phyloP scores from a whole-genome alignment of 2,329 filamentous ascomycete genomes.

The Microsporum audouinii region DNA sequence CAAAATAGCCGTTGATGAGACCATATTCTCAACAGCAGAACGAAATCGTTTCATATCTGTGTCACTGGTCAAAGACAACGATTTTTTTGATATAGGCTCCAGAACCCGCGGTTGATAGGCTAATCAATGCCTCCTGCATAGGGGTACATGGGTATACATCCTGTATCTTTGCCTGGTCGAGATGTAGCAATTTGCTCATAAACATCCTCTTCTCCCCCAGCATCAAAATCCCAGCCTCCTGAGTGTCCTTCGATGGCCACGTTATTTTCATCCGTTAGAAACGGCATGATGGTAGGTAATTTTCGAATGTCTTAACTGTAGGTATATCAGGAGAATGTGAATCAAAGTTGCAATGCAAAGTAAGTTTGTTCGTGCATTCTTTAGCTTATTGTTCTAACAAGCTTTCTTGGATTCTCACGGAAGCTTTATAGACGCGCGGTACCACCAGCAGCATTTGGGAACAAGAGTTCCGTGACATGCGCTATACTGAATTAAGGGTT shows the following conservation, averaged over 20 bases:
- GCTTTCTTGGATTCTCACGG: background rate
- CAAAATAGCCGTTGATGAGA: conserved; percentile 26
- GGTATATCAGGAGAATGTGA: background rate
- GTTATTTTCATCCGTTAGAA: background rate
- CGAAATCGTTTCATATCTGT: conserved; percentile 26
- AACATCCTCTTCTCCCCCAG: background rate
- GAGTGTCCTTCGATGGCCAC: background rate
- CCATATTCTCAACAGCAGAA: conserved; percentile 26
- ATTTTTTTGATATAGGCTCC: conserved; percentile 33
- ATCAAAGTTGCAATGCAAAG: background rate
- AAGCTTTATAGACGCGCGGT: background rate
- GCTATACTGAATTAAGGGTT: background rate
- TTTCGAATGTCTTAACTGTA: background rate
- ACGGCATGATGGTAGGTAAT: background rate
- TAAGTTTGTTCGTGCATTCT: background rate
- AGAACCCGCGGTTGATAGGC: conserved; percentile 26
- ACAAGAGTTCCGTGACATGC: background rate
- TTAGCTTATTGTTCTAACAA: background rate
- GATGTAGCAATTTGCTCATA: background rate
- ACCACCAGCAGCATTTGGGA: background rate
- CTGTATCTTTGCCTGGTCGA: background rate
- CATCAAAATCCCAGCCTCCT: background rate
- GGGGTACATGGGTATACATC: conserved; percentile 25
- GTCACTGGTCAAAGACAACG: conserved; percentile 21
- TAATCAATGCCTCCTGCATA: conserved; percentile 25